Base-by-base conservation (phyloP, 768 basidiomycete species). In the Boletus speciosus region DNA sequence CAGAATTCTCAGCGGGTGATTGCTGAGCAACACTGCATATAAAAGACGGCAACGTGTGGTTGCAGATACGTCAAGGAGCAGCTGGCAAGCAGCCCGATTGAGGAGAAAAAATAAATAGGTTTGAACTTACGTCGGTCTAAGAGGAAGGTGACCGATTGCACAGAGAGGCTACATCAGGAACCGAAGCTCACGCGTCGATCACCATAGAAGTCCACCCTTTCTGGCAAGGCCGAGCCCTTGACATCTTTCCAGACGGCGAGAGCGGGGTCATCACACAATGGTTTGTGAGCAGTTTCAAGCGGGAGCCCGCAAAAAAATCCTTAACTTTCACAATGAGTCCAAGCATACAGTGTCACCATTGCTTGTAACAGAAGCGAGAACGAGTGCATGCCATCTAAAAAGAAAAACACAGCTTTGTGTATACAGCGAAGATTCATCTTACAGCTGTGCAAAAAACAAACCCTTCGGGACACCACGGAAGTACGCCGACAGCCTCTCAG, bases 111-210 rank as follows among this genome's bases (percentile, higher is more conserved):
- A 38, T 37, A 32, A 16, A 46, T 40, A 48, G 10, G 47, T 48
- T 45, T 38, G 47, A 45, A 57, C 48, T 57, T 58, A 55, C 53
- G 51, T 61, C 52, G 52, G 55, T 47, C 27, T 32, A 49, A 57
- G 55, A 57, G 37, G 39, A 52, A 58, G 37, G 50, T 41, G 43
- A 36, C 48, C 41, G 49, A 56, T 39, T 49, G 47, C 21, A 39
- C 25, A 51, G n/a, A 43, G 66, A 43, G 46, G 34, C 56, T 38
- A 51, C 43, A 59, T 64, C 58, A 60, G 59, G 67, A 59, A 67
- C 61, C 56, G 59, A 61, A 66, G 58, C 57, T 66, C 61, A 42
- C 43, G 44, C 49, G 62, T 62, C 58, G 66, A 67, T 67, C 66
- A 53, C 48, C 48, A 49, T 54, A 66, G 62, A 63, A 68, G 59